Percentiles rank a stretch among this genome's conserved stretches.
phyloP scores from a whole-genome alignment of 2,329 filamentous ascomycete genomes.

The Fusarium sororula region DNA sequence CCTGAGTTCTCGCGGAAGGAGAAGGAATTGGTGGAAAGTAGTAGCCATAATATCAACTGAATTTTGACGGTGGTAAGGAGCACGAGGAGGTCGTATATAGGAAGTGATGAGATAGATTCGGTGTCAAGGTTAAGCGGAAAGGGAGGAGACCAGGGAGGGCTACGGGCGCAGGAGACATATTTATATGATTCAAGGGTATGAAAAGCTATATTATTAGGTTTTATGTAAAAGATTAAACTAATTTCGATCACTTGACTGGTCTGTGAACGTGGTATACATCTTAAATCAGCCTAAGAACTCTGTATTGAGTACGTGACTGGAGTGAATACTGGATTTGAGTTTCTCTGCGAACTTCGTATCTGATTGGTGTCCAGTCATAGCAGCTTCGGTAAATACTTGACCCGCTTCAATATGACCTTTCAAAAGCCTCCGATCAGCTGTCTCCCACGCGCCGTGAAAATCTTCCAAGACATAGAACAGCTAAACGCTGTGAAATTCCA shows the following conservation, averaged over 20 bases:
- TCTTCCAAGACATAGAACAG: not conserved
- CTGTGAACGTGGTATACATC: no score
- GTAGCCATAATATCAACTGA: not conserved
- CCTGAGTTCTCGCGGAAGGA: not conserved
- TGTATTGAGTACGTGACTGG: not conserved
- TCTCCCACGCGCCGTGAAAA: no score
- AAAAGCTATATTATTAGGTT: not conserved
- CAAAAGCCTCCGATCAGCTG: rapidly evolving
- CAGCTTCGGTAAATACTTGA: rapidly evolving
- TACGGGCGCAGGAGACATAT: not conserved
- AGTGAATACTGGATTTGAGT: not conserved
- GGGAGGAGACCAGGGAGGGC: not conserved
- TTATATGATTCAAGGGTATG: not conserved
- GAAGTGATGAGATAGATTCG: not conserved
- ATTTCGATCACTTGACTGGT: not conserved
- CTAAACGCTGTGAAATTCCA: rapidly evolving
- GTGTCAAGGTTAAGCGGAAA: not conserved
- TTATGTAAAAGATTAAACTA: not conserved
- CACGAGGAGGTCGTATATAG: not conserved
- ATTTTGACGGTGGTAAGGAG: not conserved
- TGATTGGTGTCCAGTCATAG: no score
- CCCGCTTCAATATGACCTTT: not conserved
- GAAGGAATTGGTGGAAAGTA: not conserved
- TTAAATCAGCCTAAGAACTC: not conserved
- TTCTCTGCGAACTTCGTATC: not conserved